Conservation (phyloP, 495 filamentous ascomycete species). For the Aspergillus hancockii region DNA sequence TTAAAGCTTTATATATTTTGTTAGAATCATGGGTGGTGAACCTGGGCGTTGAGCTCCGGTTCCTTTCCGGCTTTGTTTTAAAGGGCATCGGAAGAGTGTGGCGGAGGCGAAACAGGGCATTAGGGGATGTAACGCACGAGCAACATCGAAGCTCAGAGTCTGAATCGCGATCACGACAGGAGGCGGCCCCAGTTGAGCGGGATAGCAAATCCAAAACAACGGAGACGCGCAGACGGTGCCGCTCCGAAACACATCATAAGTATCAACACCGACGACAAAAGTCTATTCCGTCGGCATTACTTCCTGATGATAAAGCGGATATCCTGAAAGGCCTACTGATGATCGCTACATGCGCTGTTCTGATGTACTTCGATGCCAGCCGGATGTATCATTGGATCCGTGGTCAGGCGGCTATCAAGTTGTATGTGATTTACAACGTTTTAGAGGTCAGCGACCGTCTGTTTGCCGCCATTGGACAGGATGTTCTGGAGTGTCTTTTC, state of each 20-base stretch:
- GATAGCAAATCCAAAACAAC: conserved; percentile 21
- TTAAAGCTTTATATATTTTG: conserved; percentile 78
- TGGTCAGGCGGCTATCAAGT: conserved; percentile 93
- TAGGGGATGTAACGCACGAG: conserved; percentile 22
- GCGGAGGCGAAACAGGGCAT: conserved; percentile 53
- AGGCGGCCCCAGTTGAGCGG: conserved; percentile 18
- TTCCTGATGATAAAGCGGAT: conserved; percentile 91
- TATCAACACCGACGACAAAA: conserved; percentile 73
- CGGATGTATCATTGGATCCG: conserved; percentile 98
- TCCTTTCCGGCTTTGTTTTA: conserved; percentile 70
- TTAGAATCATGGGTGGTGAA: conserved; percentile 70
- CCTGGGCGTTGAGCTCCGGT: conserved; percentile 63
- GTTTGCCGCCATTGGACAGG: conserved; percentile 87
- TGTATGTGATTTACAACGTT: conserved; percentile 98
- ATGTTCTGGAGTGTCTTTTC: conserved; percentile 94
- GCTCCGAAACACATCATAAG: conserved; percentile 31
- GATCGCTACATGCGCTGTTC: conserved; percentile 74
- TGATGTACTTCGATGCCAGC: conserved; percentile 94
- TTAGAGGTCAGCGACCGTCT: conserved; percentile 87
- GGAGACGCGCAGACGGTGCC: conserved; percentile 34
- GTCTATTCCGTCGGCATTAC: conserved; percentile 79
- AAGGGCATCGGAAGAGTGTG: conserved; percentile 76
- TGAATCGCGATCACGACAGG: conserved; percentile 24
- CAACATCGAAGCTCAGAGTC: conserved; percentile 24
- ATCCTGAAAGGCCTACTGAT: conserved; percentile 87